A percentile compares a stretch with the other conserved stretches of the same genome.
phyloP scores from a whole-genome alignment of 331 rosid species.

The Saraca asoca region DNA sequence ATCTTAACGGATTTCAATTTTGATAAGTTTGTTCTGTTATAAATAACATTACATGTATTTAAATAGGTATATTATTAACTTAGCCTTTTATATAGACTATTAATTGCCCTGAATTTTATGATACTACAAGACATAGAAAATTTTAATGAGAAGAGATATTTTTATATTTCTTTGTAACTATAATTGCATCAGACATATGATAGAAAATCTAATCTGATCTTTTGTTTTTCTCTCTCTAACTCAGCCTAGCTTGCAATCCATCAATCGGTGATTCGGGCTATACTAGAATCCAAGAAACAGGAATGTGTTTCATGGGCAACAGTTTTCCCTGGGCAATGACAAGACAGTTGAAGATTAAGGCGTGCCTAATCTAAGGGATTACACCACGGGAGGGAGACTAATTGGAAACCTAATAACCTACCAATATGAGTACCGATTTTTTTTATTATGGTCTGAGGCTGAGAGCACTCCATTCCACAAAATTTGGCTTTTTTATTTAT shows the following conservation, averaged over 20 bases:
- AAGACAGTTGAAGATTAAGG: constrained; percentile 33
- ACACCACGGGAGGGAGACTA: neutral
- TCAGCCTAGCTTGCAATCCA: constrained; percentile 3
- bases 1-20: no score
- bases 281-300: constrained; percentile 34
- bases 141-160: no score
- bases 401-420: neutral
- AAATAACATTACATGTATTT: no score
- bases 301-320: neutral
- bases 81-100: no score
- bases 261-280: constrained; percentile 26
- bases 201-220: no score
- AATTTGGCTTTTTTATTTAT: constrained; percentile 32
- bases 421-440: neutral
- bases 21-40: no score
- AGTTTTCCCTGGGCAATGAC: constrained; percentile 18
- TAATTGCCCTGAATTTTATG: no score
- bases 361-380: constrained; percentile 21
- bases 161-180: no score
- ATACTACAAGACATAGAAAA: no score
- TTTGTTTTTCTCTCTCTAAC: no score
- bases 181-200: no score
- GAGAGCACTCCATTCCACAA: constrained; percentile 27
- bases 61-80: no score
- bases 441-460: constrained; percentile 1